phyloP scores from a whole-genome alignment of 2,329 filamentous ascomycete genomes.

The Colletotrichum sidae region DNA sequence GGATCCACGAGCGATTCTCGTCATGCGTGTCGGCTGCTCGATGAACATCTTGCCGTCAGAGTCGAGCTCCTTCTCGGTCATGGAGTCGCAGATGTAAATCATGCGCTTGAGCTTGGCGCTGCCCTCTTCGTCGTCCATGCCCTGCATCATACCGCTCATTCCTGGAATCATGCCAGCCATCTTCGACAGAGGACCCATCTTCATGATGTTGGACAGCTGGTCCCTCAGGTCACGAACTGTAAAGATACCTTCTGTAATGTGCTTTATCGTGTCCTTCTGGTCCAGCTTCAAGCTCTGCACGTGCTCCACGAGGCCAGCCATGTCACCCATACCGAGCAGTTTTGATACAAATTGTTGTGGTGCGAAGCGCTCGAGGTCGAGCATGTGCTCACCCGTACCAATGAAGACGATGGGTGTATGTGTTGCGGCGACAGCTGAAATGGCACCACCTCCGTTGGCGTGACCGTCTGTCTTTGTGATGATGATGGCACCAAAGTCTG shows the following conservation, averaged over 20 bases:
- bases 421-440: constrained; percentile 95
- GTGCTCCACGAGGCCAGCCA: constrained; percentile 94
- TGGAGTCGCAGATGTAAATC: constrained; percentile 99
- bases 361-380: constrained; percentile 92
- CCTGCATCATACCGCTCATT: constrained; percentile 91
- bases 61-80: constrained; percentile 96
- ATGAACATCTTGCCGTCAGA: constrained; percentile 94
- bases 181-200: constrained; percentile 97
- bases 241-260: constrained; percentile 96
- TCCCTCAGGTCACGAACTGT: constrained; percentile 94
- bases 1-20: constrained; percentile 87
- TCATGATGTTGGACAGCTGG: constrained; percentile 98
- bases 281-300: constrained; percentile 95
- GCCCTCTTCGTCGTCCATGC: constrained; percentile 98
- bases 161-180: constrained; percentile 99
- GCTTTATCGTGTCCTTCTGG: constrained; percentile 99
- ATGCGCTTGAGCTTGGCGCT: constrained; percentile 93
- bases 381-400: constrained; percentile 96
- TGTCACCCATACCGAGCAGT: constrained; percentile 96
- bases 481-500: constrained; percentile 97
- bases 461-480: constrained; percentile 99
- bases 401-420: constrained; percentile 98
- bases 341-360: constrained; percentile 95
- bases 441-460: constrained; percentile 94
- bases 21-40: constrained; percentile 93